These are phyloP conservation scores for Zygosaccharomyces sapae DNA, from an alignment of 1,139 yeast genomes.

Conservation along the genomic window DNA sequence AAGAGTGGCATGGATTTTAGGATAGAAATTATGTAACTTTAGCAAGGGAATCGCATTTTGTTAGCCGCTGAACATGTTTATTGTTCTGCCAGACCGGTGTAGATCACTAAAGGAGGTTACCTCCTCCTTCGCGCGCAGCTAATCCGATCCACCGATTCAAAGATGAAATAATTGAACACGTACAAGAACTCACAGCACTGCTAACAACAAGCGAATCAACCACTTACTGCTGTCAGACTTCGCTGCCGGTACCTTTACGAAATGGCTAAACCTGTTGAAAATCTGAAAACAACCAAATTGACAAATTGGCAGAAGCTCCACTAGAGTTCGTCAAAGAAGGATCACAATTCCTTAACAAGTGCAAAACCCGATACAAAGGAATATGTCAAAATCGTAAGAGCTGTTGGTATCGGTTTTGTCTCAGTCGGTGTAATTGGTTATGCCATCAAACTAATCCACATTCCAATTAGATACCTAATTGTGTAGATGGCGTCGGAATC, in stretches of 20 bases:
- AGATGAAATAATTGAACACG: neutral
- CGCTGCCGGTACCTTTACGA: neutral
- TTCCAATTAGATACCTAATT: slow-evolving; percentile 95
- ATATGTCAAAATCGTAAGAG: slow-evolving; percentile 81
- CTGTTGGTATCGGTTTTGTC: slow-evolving; percentile 93
- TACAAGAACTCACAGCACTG: neutral
- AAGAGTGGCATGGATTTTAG: slow-evolving; percentile 54
- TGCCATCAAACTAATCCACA: slow-evolving; percentile 89
- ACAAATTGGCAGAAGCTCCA: slow-evolving; percentile 84
- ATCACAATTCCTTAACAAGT: slow-evolving; percentile 76
- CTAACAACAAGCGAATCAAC: neutral
- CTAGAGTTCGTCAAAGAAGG: slow-evolving; percentile 90
- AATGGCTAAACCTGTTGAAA: slow-evolving; percentile 32
- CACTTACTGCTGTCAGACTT: neutral
- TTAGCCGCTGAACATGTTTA: too few relatives aligned
- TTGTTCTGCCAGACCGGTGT: too few relatives aligned
- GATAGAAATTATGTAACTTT: neutral
- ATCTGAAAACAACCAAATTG: slow-evolving; percentile 41
- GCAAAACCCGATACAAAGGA: slow-evolving; percentile 92
- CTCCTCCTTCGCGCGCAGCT: neutral
- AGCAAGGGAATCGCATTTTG: neutral
- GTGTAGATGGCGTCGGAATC: slow-evolving; percentile 46
- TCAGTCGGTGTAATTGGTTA: slow-evolving; percentile 98
- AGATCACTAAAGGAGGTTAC: too few relatives aligned
- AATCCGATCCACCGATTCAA: neutral